Base-by-base conservation (phyloP, 2,329 filamentous ascomycete genomes). In the Colletotrichum euphorbiae region DNA sequence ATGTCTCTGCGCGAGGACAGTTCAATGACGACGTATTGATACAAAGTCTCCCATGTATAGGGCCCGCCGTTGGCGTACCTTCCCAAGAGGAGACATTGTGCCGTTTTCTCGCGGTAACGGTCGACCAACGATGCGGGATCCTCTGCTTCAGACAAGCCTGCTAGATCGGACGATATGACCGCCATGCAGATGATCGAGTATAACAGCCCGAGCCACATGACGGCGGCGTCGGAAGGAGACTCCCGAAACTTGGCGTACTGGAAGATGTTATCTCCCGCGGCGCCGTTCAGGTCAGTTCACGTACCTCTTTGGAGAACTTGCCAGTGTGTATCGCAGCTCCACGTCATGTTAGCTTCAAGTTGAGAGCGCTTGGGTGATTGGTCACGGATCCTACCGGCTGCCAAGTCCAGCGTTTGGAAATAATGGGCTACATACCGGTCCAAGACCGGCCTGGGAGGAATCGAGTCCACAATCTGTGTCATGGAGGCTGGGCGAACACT, bases 161-260 rank as follows among this genome's bases (percentile, higher is more conserved):
- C 55, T 21, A 56, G 65, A 31, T 42, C 64, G 13, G 48, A 70
- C 17, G 46, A 70, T 33, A 73, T 72, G 6, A 73, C 70, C 1
- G 82, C 77, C 6, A 84, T 74, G 57, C 79, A 80, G 50, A 85
- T 73, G 4, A 85, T 83, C 6, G 76, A 77, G 71, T 81, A 85
- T 0, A 85, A 70, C 1, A 85, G 75, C 1, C 80, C 83, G 11
- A 86, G 59, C 83, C 83, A 86, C 64, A 81, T 78, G 3, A 79
- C 73, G 0, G 82, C 77, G 2, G 75, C 77, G 0, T 70, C 71
- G 2, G 72, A 63, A 3, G 80, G 81, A 11, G 80, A 70, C 7
- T 75, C 65, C 82, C 83, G 85, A 62, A 84, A 85, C 0, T 72
- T 72, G 3, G 80, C 76, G 61, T 85, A 85, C 78, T 82, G 17